These are phyloP conservation scores for Ceratocystis smalleyi DNA, from an alignment of 2,329 filamentous ascomycete species.

Conservation along the genomic window DNA sequence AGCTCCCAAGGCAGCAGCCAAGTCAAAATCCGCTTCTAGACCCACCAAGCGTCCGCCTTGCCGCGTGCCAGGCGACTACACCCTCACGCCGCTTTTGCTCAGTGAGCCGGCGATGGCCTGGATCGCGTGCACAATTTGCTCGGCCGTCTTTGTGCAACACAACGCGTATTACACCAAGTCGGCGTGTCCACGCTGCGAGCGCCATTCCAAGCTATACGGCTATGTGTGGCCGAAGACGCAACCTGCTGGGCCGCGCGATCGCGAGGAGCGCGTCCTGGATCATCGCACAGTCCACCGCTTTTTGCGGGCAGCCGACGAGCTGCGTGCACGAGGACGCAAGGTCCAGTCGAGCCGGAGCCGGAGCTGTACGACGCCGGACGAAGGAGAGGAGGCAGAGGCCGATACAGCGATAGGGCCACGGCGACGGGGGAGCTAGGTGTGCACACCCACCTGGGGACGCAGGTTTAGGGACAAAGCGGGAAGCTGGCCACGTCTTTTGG, in stretches of 20 bases:
- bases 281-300: slow-evolving; percentile 82
- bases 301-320: slow-evolving; percentile 54
- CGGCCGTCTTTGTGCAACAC: slow-evolving; percentile 66
- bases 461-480: not conserved
- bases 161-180: slow-evolving; percentile 77
- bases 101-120: slow-evolving; percentile 62
- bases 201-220: slow-evolving; percentile 90
- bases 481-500: not conserved
- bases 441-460: not conserved
- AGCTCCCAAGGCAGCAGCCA: not conserved
- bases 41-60: not conserved
- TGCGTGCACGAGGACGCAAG: slow-evolving; percentile 31
- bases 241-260: slow-evolving; percentile 57
- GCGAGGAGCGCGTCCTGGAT: slow-evolving; percentile 57
- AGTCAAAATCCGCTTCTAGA: not conserved
- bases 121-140: slow-evolving; percentile 80
- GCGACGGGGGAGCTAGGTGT: not conserved
- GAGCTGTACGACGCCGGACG: not conserved
- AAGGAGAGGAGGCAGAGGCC: not conserved
- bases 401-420: not conserved
- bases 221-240: slow-evolving; percentile 95
- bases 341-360: slow-evolving; percentile 1
- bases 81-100: slow-evolving; percentile 60
- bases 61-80: slow-evolving; percentile 63
- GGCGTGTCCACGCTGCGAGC: slow-evolving; percentile 81